A percentile compares a stretch with the other conserved stretches of the same genome.
Conservation (phyloP, 495 filamentous ascomycete species). For the Aspergillus biplanus region DNA sequence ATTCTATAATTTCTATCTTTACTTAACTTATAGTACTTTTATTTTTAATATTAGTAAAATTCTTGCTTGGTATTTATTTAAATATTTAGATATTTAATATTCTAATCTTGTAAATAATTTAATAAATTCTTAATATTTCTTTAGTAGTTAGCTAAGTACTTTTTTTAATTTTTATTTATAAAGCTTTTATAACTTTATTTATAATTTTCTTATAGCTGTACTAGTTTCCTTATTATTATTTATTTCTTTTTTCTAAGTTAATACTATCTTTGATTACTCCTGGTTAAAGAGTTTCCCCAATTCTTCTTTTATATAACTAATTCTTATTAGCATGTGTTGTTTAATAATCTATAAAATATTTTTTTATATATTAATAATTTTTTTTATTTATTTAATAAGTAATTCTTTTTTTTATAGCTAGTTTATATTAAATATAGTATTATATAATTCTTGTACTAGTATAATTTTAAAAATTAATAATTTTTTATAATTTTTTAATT, state of each 20-base stretch:
- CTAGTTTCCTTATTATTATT: neutral
- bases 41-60: neutral
- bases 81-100: neutral
- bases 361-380: no score
- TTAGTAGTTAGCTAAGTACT: neutral
- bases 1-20: neutral
- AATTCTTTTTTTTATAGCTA: no score
- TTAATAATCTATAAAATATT: neutral
- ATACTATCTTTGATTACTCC: no score
- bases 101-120: neutral
- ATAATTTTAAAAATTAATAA: conserved; percentile 11
- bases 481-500: conserved; percentile 14
- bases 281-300: no score
- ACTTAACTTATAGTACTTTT: neutral
- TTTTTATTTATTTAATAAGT: no score
- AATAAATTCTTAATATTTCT: neutral
- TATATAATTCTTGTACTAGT: no score
- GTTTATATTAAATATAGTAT: no score
- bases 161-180: no score
- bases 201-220: no score
- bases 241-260: no score
- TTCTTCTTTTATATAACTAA: neutral
- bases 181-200: no score
- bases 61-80: neutral
- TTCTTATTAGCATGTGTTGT: neutral